Evolutionary conservation across 495 filamentous ascomycete genomes (phyloP), one percentile per base, ranked within the genome.

Genomic region (Tuber aestivum): DNA sequence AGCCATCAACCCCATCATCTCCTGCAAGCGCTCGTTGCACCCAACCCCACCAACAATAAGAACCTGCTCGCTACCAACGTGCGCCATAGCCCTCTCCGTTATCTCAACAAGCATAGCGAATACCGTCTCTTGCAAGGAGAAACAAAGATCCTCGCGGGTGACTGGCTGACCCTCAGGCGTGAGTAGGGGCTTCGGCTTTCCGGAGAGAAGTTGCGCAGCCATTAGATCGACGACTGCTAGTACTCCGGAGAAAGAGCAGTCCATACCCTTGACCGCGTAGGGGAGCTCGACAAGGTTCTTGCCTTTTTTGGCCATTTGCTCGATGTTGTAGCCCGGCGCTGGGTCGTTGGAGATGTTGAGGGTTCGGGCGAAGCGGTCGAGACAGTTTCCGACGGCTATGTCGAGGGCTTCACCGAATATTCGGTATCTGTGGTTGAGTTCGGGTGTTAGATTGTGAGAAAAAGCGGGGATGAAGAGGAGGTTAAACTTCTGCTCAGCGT

Each of bases 1-100:
- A n/a, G 94, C 95, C 95, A 99, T 99, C 14, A 91, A 84, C 0
- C 91, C 93, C 96, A 99, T 99, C 95, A 99, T 99, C 82, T 97
- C 91, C 86, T 99, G 95, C 78, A 99, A 82, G 18, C 95, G 88
- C 87, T 96, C 93, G 82, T 99, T 99, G 80, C 92, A 95, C n/a
- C 96, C 95, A 40, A 99, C 95, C n/a, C 95, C 95, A 37, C 95
- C 95, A 6, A 99, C 95, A 75, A 99, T 93, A 65, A 99, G 86
- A 16, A 98, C 95, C 85, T 98, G 92, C 76, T 85, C 90, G 35
- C 92, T 93, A 42, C 93, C 94, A 37, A 97, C 95, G 85, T 99
- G 95, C 40, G 96, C 95, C 95, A 99, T 99, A 5, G 95, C 95
- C 41, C 95, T 90, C 86, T 99, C 95, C 0, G 95, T 99, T 80